Conservation (phyloP, 83 land plant genomes). For the Diphasiastrum complanatum region DNA sequence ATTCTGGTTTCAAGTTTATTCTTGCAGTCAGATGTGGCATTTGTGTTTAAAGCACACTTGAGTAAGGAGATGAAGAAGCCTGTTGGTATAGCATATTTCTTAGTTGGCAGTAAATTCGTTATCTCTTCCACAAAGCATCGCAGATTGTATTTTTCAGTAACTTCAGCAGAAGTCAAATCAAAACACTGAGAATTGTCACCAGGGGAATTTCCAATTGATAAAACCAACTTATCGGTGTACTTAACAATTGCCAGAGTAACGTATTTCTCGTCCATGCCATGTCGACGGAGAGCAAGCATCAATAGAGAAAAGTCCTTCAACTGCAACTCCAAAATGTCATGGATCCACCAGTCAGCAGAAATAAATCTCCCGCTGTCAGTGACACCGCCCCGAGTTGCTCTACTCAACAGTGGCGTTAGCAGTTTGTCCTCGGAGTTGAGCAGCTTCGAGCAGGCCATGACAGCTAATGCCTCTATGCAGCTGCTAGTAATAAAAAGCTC, state of each 20-base stretch:
- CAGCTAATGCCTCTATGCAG: not conserved
- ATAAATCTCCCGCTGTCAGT: too few species aligned
- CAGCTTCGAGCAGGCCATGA: not conserved
- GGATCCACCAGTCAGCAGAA: too few species aligned
- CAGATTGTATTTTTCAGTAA: too few species aligned
- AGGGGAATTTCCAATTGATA: not conserved
- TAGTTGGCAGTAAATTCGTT: too few species aligned
- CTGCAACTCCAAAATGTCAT: too few species aligned
- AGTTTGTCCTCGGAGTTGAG: not conserved
- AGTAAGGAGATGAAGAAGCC: slow-evolving; percentile 1
- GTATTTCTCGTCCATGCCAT: not conserved
- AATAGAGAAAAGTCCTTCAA: not conserved
- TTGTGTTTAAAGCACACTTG: not conserved
- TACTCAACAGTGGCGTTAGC: not conserved
- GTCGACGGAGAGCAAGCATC: not conserved
- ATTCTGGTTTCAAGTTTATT: slow-evolving; percentile 4
- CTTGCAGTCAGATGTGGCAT: slow-evolving; percentile 11
- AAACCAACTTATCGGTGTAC: not conserved
- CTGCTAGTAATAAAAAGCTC: not conserved
- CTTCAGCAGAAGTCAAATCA: too few species aligned
- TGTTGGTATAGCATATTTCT: too few species aligned
- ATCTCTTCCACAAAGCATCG: too few species aligned
- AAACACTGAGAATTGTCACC: too few species aligned
- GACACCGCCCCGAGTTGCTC: too few species aligned
- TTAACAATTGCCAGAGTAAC: not conserved